Evolutionary conservation across 73 alveolate species (phyloP), one percentile per base, ranked within the genome.

Genomic region (Paramecium tetraurelia): DNA sequence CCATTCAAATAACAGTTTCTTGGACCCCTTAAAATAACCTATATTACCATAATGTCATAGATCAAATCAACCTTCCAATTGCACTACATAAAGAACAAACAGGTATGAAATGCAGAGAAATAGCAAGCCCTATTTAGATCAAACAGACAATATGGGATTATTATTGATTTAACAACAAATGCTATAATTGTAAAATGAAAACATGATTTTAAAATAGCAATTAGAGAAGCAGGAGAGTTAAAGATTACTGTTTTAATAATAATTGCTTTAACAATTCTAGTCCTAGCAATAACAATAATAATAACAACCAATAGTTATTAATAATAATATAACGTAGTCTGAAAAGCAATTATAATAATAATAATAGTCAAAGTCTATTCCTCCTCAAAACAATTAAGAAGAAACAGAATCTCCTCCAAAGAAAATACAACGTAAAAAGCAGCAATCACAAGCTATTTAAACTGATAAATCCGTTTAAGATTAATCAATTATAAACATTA

Each of bases 61-160:
- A 24, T 63, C 86, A 8, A 33, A 72, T 35, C 31, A 72, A 72
- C 86, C 86, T 35, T 72, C 86, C 35, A 72, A 72, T 72, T 72
- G 86, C 18, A 36, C 86, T 12, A 72, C 86, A n/a, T 36, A 72
- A 40, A 72, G 86, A 63, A 63, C 84, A 35, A 72, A 72, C 10
- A 36, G 59, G 18, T 72, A 36, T 33, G 86, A 72, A n/a, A 33
- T 29, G 14, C 10, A 31, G 16, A 72, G 11, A 3, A 63, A 33
- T 63, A 63, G 84, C 21, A 63, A 63, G 31, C 84, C 84, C 7
- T 63, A 63, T 63, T 63, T 63, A 63, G 84, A 63, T 63, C 31
- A 63, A 33, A 63, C 84, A 7, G 84, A 63, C 31, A 63, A 63
- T 63, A 33, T 33, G 46, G 46, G 84, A 2, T 7, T 63, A 20